Evolutionary conservation across 1,139 yeast genomes (phyloP), one percentile per base, ranked within the genome.

Genomic region (Saccharomycopsis hybrid): DNA sequence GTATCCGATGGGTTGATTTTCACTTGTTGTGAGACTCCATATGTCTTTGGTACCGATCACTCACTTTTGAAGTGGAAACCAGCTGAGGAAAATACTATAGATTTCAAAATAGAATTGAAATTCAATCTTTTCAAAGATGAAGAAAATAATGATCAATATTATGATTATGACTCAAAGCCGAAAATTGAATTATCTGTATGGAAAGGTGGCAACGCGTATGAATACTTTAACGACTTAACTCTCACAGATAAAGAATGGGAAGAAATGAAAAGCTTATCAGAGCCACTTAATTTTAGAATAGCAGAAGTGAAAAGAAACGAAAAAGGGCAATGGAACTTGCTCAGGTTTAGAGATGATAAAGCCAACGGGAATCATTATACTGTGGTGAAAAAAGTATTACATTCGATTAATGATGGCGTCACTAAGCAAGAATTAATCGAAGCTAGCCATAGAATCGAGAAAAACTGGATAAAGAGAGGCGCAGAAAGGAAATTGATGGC

Each of bases 11-110:
- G 99, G 1, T 74, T 94, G 39, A 88, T 94, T 54, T 87, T 88
- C 64, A 94, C 99, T 1, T 87, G 96, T 58, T 86, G 94, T 36
- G 88, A 81, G 54, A 78, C 94, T 0, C 95, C 96, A 0, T 94
- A 94, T 66, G 75, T 79, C 3, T 80, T 82, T 57, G 97, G 97
- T 9, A 90, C 97, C 0, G 97, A 92, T 64, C 76, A 78, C 3
- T 78, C 84, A 2, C 64, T 85, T 45, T 68, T 94, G 51, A 94
- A 94, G 65, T 94, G 99, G 99, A 94, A 94, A 61, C 97, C 98
- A 0, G 89, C 95, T 7, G 86, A 87, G 54, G 98, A 92, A 65
- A 94, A 94, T 60, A 83, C 97, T 0, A 77, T 94, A 36, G 99
- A 94, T 66, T 92, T 87, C 66, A 82, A 83, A 62, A 65, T 94